Conservation (phyloP, 176 grass and related monocot species). For the Dactylis glomerata region DNA sequence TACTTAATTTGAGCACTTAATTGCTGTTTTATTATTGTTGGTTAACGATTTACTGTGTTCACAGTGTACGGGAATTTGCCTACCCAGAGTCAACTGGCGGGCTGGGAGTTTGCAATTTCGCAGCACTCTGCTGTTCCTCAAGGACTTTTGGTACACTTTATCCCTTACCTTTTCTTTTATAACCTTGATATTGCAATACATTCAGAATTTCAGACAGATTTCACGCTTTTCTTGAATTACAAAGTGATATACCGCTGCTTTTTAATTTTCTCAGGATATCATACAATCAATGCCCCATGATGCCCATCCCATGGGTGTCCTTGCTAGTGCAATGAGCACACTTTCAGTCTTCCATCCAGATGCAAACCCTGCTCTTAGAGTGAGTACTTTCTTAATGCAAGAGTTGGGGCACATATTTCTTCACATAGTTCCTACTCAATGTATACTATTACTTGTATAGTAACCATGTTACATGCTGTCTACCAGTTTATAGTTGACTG, state of each 20-base stretch:
- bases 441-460: too few species aligned
- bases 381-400: constrained; percentile 33
- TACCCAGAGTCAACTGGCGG: constrained; percentile 58
- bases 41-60: neutral
- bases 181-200: neutral
- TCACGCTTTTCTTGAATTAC: neutral
- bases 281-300: constrained; percentile 99
- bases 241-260: neutral
- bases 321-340: constrained; percentile 89
- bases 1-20: neutral
- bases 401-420: neutral
- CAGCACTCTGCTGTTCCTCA: constrained; percentile 95
- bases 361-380: constrained; percentile 95
- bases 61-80: constrained; percentile 94
- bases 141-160: constrained; percentile 70
- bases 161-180: neutral
- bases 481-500: neutral
- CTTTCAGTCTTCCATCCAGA: constrained; percentile 99
- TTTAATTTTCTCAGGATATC: constrained; percentile 60
- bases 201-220: neutral
- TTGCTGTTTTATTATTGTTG: neutral
- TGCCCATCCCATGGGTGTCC: constrained; percentile 96
- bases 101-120: constrained; percentile 89
- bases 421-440: neutral
- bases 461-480: neutral